These are phyloP conservation scores for Gaultheria prostrata DNA, from an alignment of 148 eudicot genomes.

Conservation along the genomic window DNA sequence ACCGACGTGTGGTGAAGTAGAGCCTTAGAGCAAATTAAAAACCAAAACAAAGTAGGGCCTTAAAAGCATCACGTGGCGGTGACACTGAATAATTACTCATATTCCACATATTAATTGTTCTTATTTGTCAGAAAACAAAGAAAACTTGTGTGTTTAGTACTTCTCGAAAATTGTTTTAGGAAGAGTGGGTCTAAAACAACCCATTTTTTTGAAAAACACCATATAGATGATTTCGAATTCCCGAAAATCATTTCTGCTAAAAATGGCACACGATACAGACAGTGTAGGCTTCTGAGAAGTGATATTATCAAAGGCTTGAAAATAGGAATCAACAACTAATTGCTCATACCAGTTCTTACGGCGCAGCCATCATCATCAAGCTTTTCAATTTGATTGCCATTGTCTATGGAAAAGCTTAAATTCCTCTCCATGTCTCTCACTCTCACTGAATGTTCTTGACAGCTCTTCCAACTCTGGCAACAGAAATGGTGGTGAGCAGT, in stretches of 20 bases:
- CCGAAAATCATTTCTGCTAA: background rate
- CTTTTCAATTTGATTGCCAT: background rate
- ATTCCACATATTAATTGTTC: background rate
- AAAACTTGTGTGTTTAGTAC: background rate
- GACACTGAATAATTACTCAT: background rate
- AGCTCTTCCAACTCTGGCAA: background rate
- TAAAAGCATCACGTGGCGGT: background rate
- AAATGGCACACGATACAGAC: background rate
- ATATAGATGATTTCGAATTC: background rate
- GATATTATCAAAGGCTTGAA: background rate
- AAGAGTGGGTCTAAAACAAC: background rate
- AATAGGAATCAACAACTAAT: background rate
- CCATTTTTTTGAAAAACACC: background rate
- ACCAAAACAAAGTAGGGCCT: background rate
- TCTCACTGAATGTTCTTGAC: background rate
- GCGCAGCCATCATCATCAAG: slow-evolving; percentile 47
- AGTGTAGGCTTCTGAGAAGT: background rate
- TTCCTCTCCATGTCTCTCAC: slow-evolving; percentile 8
- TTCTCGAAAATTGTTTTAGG: background rate
- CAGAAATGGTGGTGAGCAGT: background rate
- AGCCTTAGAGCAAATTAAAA: background rate
- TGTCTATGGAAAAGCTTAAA: background rate
- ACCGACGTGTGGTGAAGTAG: background rate
- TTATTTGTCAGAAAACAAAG: background rate
- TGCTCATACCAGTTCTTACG: slow-evolving; percentile 33